Percentiles rank a stretch among this genome's conserved stretches.
These are phyloP conservation scores for Talaromyces sp. DNA, from an alignment of 2,329 filamentous ascomycete genomes.

Conservation along the genomic window DNA sequence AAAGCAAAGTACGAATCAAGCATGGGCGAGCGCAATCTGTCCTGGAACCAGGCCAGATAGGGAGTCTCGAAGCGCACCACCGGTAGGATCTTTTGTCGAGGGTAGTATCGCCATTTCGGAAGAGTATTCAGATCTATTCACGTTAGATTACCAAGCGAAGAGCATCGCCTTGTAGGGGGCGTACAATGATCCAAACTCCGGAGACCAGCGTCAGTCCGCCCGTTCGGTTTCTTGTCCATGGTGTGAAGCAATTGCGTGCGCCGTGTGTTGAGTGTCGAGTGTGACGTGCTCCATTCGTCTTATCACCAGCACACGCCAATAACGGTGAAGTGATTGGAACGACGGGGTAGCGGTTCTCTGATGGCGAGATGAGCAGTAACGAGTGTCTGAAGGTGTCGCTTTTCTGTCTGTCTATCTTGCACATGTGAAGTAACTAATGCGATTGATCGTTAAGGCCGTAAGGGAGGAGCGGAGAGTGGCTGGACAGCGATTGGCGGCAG, in stretches of 20 bases:
- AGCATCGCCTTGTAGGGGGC: slow-evolving; percentile 14
- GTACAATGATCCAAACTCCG: slow-evolving; percentile 73
- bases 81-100: slow-evolving; percentile 79
- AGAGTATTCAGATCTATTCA: slow-evolving; percentile 72
- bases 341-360: neutral
- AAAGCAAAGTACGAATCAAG: slow-evolving; percentile 97
- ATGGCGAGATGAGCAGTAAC: neutral
- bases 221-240: slow-evolving; percentile 36
- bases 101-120: slow-evolving; percentile 79
- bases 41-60: slow-evolving; percentile 83
- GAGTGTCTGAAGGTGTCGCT: neutral
- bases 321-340: neutral
- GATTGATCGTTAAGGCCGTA: neutral
- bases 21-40: slow-evolving; percentile 71
- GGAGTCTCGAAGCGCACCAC: slow-evolving; percentile 93
- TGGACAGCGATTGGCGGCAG: slow-evolving; percentile 4
- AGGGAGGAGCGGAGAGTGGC: neutral
- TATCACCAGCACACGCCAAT: slow-evolving; percentile 7
- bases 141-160: neutral
- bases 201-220: slow-evolving; percentile 51
- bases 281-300: slow-evolving; percentile 17
- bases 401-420: neutral
- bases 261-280: slow-evolving; percentile 11
- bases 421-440: neutral
- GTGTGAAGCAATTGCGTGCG: slow-evolving; percentile 19